These are phyloP conservation scores for Neurospora sp. DNA, from an alignment of 495 filamentous ascomycete species.

Conservation along the genomic window DNA sequence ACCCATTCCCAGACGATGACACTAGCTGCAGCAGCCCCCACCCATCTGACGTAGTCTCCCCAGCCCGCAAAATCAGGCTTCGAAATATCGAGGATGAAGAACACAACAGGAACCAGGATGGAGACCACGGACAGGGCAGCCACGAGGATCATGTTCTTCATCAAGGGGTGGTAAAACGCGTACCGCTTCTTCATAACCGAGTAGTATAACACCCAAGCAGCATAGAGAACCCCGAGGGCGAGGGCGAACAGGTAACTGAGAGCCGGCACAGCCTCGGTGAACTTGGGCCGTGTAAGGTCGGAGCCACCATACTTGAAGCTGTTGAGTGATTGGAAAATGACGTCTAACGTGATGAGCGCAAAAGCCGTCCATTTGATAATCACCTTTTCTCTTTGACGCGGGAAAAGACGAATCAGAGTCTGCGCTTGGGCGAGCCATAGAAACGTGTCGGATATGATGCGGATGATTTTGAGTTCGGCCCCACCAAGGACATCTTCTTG, in stretches of 20 bases:
- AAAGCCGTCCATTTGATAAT: constrained; percentile 99
- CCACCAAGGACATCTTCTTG: constrained; percentile 69
- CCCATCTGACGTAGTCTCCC: constrained; percentile 97
- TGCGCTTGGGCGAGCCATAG: constrained; percentile 97
- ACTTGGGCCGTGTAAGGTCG: constrained; percentile 55
- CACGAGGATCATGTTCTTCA: constrained; percentile 84
- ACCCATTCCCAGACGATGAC: constrained; percentile 99
- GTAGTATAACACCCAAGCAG: constrained; percentile 94
- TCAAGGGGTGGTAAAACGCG: constrained; percentile 85
- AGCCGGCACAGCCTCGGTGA: constrained; percentile 82
- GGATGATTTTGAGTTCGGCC: constrained; percentile 74
- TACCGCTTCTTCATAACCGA: constrained; percentile 84
- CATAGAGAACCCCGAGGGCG: constrained; percentile 79
- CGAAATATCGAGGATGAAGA: constrained; percentile 90
- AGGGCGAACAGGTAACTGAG: constrained; percentile 91
- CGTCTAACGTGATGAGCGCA: constrained; percentile 80
- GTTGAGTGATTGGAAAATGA: constrained; percentile 79
- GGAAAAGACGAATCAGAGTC: constrained; percentile 89
- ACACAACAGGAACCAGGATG: constrained; percentile 83
- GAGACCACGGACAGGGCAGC: constrained; percentile 68
- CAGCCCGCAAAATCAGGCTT: constrained; percentile 81
- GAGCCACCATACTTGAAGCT: constrained; percentile 55
- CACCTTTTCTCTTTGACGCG: constrained; percentile 91
- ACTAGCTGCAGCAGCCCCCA: constrained; percentile 89
- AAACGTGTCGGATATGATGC: constrained; percentile 87